These are phyloP conservation scores for Brassica juncea DNA, from an alignment of 345 rosid species.

Conservation along the genomic window DNA sequence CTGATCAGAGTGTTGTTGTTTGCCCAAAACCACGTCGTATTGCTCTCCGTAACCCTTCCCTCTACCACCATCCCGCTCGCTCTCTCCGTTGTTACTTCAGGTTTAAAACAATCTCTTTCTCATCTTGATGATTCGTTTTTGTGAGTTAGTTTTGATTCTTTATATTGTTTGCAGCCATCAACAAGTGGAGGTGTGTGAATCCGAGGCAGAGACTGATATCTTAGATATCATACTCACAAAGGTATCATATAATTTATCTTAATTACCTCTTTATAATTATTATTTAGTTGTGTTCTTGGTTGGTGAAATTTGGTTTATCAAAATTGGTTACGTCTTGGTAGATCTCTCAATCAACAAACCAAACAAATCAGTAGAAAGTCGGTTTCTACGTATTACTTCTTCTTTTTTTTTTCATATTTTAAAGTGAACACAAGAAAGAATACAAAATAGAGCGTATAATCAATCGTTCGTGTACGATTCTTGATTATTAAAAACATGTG, in stretches of 20 bases:
- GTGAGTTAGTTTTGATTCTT: neutral
- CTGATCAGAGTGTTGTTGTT: constrained; percentile 56
- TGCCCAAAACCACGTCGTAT: constrained; percentile 90
- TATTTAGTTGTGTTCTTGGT: neutral
- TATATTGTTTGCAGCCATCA: constrained; percentile 55
- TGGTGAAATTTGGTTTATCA: constrained; percentile 33
- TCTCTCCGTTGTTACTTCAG: constrained; percentile 67
- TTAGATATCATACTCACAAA: constrained; percentile 79
- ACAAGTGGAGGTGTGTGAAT: constrained; percentile 56
- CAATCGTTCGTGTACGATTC: constrained; percentile 30
- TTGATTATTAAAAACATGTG: constrained; percentile 28
- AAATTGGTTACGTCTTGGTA: constrained; percentile 27
- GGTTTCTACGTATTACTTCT: neutral
- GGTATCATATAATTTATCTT: constrained; percentile 42
- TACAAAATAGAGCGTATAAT: neutral
- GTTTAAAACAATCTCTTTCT: constrained; percentile 21
- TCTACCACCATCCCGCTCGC: constrained; percentile 47
- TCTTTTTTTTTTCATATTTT: neutral
- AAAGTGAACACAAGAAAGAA: neutral
- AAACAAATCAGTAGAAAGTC: constrained; percentile 18
- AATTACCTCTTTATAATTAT: neutral
- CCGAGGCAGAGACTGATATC: constrained; percentile 70
- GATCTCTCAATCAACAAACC: constrained; percentile 9
- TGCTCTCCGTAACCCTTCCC: constrained; percentile 33
- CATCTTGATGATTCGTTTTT: neutral